Evolutionary conservation across 352 stramenopile species (phyloP).

Genomic region (Globisporangium spiculum): DNA sequence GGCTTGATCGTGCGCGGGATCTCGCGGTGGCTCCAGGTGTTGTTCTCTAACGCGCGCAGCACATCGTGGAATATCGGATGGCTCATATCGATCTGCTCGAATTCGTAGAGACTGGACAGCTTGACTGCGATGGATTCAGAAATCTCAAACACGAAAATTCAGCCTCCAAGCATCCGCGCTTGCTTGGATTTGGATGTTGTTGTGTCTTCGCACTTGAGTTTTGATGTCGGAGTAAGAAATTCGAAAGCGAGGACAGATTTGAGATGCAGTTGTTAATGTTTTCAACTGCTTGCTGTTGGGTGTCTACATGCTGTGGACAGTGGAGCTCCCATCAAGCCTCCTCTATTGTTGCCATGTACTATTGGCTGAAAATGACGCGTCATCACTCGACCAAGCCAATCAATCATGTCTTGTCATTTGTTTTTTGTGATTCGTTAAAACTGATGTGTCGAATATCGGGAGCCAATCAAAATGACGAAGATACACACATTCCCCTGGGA

Average conservation of each 20-base stretch:
- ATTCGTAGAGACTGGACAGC: background rate
- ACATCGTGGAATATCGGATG: background rate
- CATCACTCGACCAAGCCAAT: background rate
- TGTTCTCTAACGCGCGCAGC: background rate
- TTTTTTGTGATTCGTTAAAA: background rate
- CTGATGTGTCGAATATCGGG: background rate
- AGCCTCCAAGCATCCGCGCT: background rate
- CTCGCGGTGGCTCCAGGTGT: background rate
- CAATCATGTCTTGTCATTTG: background rate
- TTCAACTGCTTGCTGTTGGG: too few species aligned
- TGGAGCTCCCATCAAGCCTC: too few species aligned
- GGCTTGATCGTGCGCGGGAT: background rate
- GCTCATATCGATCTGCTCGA: background rate
- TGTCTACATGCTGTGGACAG: too few species aligned
- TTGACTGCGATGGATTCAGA: background rate
- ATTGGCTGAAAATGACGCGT: background rate
- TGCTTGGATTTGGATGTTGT: too few species aligned
- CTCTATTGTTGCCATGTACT: too few species aligned
- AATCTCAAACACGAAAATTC: constrained; percentile 1
- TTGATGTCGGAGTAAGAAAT: too few species aligned
- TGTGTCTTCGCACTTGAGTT: too few species aligned
- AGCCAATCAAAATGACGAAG: background rate
- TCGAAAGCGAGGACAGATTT: too few species aligned
- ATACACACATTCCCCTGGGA: background rate
- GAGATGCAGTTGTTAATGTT: too few species aligned